Conservation (phyloP, 176 grass and related monocot genomes). For the Ensete glaucum region DNA sequence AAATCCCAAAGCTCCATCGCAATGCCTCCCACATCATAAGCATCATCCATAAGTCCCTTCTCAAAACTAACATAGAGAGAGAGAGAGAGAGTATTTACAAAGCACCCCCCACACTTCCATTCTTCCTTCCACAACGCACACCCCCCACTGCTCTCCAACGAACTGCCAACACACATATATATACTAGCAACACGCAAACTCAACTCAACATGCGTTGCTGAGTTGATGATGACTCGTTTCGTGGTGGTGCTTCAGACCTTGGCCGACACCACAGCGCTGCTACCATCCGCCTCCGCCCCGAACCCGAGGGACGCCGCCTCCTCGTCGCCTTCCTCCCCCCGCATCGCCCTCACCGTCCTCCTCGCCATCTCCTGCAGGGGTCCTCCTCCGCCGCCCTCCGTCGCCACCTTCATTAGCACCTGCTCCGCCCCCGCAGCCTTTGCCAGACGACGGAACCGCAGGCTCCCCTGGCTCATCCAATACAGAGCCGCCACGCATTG, state of each 20-base stretch:
- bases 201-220: too few species aligned
- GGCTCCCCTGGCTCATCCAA: constrained; percentile 62
- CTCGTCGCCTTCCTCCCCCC: constrained; percentile 46
- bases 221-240: too few species aligned
- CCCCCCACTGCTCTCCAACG: too few species aligned
- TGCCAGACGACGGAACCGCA: constrained; percentile 70
- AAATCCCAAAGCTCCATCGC: too few species aligned
- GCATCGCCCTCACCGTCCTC: constrained; percentile 51
- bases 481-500: constrained; percentile 50
- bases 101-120: too few species aligned
- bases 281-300: constrained; percentile 20
- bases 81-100: too few species aligned
- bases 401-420: constrained; percentile 40
- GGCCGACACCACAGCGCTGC: constrained; percentile 29
- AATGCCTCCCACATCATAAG: too few species aligned
- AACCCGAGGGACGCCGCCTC: not conserved
- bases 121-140: too few species aligned
- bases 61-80: too few species aligned
- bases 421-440: constrained; percentile 48
- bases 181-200: too few species aligned
- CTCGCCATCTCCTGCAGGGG: constrained; percentile 54
- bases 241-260: not conserved
- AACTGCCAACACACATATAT: too few species aligned
- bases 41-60: too few species aligned
- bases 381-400: constrained; percentile 23